Base-by-base conservation (phyloP, 108 stramenopile genomes). In the Seminavis robusta region DNA sequence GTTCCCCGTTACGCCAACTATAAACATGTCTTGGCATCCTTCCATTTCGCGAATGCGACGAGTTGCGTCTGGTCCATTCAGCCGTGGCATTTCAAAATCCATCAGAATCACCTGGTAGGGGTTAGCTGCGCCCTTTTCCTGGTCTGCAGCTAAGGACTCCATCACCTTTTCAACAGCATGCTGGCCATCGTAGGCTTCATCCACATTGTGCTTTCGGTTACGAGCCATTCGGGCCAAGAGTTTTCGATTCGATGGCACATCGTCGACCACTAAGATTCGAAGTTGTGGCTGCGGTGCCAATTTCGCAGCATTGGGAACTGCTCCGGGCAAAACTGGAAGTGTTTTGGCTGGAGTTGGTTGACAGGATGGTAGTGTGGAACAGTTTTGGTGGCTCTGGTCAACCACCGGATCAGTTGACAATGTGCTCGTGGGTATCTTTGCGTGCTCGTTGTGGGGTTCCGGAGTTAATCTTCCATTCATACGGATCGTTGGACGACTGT, bases 141-240 rank as follows among this genome's bases (percentile, higher is more conserved):
- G 10, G 34, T 42, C 1, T 29, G 41, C 44, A 56, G 55, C 13
- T 15, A 37, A 1, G 8, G 34, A 42, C 1, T 43, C 17, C 17
- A 33, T 52, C 1, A 61, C 59, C 72, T 56, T 63, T 39, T 62
- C 31, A 16, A 67, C 48, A 41, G 50, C 58, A 28, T 52, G 24
- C 28, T 63, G 42, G 2, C 73, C 73, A 58, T 74, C 61, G 23
- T 59, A 52, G 17, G 72, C 72, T 26, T 55, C 59, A 1, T 55
- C 44, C 30, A 60, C 67, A 15, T 34, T 10, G 41, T 73, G 65
- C n/a, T 66, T 61, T 9, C 37, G 44, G 11, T 44, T 49, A 20
- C 28, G 34, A 1, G 67, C 23, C 11, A 73, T 25, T 10, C 72
- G 51, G 27, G 19, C 32, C 29, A 73, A 39, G 5, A 73, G 61